phyloP scores from a whole-genome alignment of 345 rosid genomes.

The Syzygium jambos region DNA sequence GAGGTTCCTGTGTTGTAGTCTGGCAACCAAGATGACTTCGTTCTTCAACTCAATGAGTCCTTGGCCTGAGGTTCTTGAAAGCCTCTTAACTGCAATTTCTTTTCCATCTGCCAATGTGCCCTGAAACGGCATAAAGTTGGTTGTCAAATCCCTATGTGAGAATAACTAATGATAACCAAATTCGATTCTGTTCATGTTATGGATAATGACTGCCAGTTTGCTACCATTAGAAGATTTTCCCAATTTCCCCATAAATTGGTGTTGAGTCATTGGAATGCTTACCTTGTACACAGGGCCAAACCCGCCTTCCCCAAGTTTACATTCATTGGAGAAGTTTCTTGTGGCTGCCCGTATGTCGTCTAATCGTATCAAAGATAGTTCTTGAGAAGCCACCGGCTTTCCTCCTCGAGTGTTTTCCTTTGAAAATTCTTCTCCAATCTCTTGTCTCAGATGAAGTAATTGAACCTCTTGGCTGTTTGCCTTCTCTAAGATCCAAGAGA shows the following conservation, averaged over 20 bases:
- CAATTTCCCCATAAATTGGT: neutral
- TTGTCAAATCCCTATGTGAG: too few relatives aligned
- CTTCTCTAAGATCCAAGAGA: neutral
- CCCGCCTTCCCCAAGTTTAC: slow-evolving; percentile 44
- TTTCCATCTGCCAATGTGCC: slow-evolving; percentile 8
- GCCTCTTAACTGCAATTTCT: slow-evolving; percentile 18
- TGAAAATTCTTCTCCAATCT: too few relatives aligned
- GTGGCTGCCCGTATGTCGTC: slow-evolving; percentile 9
- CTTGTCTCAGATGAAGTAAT: too few relatives aligned
- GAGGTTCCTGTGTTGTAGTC: slow-evolving; percentile 13
- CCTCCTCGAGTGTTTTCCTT: too few relatives aligned
- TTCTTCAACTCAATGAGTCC: slow-evolving; percentile 11
- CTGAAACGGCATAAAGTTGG: neutral
- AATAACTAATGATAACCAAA: neutral
- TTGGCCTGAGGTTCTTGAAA: slow-evolving; percentile 11
- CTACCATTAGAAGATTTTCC: neutral
- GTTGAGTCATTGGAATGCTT: neutral
- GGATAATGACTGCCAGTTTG: neutral
- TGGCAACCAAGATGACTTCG: slow-evolving; percentile 8
- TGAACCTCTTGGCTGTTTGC: neutral
- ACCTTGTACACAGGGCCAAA: slow-evolving; percentile 33
- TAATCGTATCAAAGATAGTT: slow-evolving; percentile 1
- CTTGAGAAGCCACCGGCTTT: too few relatives aligned
- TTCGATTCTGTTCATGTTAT: neutral
- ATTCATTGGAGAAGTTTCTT: slow-evolving; percentile 6